Percentiles rank a stretch among this genome's conserved stretches.
phyloP scores from a whole-genome alignment of 148 eudicot genomes.

The Drosera capensis region DNA sequence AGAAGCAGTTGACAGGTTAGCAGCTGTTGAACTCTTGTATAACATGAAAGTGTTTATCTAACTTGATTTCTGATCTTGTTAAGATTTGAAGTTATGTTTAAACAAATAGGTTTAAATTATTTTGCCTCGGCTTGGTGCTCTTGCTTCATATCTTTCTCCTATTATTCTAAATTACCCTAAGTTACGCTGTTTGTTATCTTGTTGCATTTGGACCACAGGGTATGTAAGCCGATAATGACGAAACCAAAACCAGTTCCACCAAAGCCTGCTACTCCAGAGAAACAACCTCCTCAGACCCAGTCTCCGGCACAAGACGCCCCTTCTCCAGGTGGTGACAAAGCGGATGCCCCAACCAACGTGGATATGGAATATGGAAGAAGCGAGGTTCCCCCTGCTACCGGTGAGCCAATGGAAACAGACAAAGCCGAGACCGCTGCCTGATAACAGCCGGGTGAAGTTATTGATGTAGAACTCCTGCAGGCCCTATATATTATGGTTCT shows the following conservation, averaged over 20 bases:
- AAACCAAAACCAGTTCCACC: conserved; percentile 66
- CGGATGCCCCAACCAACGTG: conserved; percentile 13
- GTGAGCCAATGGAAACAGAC: conserved; percentile 70
- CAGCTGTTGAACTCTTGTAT: too few relatives aligned
- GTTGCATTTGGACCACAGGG: conserved; percentile 16
- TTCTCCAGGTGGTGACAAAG: not conserved
- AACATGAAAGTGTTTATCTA: not conserved
- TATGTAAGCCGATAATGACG: conserved; percentile 70
- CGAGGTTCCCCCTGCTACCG: conserved; percentile 24
- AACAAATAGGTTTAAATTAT: not conserved
- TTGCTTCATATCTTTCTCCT: not conserved
- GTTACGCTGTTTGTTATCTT: not conserved
- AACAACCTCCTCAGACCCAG: conserved; percentile 17
- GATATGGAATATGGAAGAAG: conserved; percentile 14
- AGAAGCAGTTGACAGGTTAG: conserved; percentile 80
- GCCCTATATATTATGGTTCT: too few relatives aligned
- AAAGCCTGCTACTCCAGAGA: conserved; percentile 63
- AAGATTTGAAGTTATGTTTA: not conserved
- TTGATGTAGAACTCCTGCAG: too few relatives aligned
- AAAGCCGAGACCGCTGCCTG: conserved; percentile 15
- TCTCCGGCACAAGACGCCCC: conserved; percentile 32
- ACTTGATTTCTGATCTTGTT: not conserved
- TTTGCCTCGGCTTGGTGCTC: not conserved
- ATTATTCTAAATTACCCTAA: not conserved
- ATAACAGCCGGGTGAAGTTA: too few relatives aligned